A percentile compares a stretch with the other conserved stretches of the same genome.
Evolutionary conservation across 177 flowering plant genomes (phyloP).

Genomic region (Vitis hybrid): DNA sequence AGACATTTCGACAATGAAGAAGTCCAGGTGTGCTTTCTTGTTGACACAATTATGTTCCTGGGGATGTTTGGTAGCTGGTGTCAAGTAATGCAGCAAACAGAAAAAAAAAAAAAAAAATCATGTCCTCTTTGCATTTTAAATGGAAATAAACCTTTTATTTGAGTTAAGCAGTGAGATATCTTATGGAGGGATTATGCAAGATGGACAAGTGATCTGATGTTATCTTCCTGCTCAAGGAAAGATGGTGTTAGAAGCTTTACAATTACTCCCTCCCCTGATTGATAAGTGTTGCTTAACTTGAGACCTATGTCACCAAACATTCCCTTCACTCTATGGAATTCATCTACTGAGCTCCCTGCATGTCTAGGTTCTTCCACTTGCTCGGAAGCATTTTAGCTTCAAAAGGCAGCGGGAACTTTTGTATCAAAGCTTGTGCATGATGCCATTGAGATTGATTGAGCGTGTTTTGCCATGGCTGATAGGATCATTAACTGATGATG

Average conservation of each 20-base stretch:
- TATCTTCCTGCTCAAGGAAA: no score
- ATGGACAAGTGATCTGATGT: background rate
- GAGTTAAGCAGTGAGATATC: background rate
- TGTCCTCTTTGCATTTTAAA: background rate
- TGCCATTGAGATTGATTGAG: constrained; percentile 56
- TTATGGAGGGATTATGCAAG: background rate
- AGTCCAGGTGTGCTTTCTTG: constrained; percentile 39
- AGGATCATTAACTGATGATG: constrained; percentile 39
- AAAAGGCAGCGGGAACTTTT: constrained; percentile 44
- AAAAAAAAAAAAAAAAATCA: no score
- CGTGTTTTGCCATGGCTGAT: constrained; percentile 53
- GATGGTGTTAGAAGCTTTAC: background rate
- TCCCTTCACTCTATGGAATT: background rate
- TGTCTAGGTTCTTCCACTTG: constrained; percentile 53
- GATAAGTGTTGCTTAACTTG: background rate
- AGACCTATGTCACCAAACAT: background rate
- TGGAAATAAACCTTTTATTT: background rate
- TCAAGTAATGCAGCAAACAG: background rate
- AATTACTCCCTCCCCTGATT: background rate
- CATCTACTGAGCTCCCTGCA: constrained; percentile 12
- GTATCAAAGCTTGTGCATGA: constrained; percentile 49
- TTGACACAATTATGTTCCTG: constrained; percentile 1
- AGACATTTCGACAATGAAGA: constrained; percentile 48
- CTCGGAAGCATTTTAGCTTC: constrained; percentile 41
- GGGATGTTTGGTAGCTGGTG: constrained; percentile 2